A percentile compares a stretch with the other conserved stretches of the same genome.
phyloP scores from a whole-genome alignment of 352 stramenopile genomes.

The Hyaloperonospora brassicae region DNA sequence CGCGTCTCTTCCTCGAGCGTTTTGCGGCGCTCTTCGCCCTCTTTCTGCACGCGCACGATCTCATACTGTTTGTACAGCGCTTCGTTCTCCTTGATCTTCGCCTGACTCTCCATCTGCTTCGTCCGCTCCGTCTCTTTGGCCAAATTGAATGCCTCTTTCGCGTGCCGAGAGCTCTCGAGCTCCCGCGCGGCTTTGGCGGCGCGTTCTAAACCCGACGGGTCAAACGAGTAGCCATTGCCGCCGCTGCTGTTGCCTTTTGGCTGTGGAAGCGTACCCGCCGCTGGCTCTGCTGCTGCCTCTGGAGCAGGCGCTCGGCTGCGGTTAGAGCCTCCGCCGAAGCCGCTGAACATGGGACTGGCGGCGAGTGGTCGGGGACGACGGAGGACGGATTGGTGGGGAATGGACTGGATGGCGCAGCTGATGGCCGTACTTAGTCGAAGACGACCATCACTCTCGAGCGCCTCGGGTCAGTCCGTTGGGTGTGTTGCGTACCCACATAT shows the following conservation, averaged over 20 bases:
- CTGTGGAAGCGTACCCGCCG: slow-evolving; percentile 32
- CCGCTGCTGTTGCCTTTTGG: slow-evolving; percentile 18
- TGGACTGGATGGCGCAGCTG: slow-evolving; percentile 26
- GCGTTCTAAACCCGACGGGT: slow-evolving; percentile 94
- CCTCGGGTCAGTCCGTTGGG: too few species aligned
- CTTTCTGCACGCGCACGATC: slow-evolving; percentile 93
- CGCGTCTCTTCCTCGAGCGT: slow-evolving; percentile 96
- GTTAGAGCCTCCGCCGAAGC: slow-evolving; percentile 40
- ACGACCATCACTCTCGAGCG: slow-evolving; percentile 8
- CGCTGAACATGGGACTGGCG: slow-evolving; percentile 44
- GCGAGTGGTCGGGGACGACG: slow-evolving; percentile 8
- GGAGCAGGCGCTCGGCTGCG: slow-evolving; percentile 26
- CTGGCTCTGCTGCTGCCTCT: slow-evolving; percentile 17
- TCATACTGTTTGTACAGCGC: slow-evolving; percentile 90
- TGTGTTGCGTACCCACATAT: slow-evolving; percentile 13
- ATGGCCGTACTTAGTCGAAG: slow-evolving; percentile 19
- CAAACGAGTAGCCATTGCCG: slow-evolving; percentile 85
- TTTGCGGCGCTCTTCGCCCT: slow-evolving; percentile 94
- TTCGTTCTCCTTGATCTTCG: slow-evolving; percentile 89
- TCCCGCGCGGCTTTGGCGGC: slow-evolving; percentile 96
- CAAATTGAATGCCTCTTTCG: slow-evolving; percentile 91
- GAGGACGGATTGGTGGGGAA: slow-evolving; percentile 14
- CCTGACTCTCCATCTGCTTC: slow-evolving; percentile 90
- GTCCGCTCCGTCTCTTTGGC: slow-evolving; percentile 93
- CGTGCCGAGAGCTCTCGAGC: slow-evolving; percentile 91